phyloP scores from a whole-genome alignment of 805 yeast genomes.

The Saturnispora dispora region DNA sequence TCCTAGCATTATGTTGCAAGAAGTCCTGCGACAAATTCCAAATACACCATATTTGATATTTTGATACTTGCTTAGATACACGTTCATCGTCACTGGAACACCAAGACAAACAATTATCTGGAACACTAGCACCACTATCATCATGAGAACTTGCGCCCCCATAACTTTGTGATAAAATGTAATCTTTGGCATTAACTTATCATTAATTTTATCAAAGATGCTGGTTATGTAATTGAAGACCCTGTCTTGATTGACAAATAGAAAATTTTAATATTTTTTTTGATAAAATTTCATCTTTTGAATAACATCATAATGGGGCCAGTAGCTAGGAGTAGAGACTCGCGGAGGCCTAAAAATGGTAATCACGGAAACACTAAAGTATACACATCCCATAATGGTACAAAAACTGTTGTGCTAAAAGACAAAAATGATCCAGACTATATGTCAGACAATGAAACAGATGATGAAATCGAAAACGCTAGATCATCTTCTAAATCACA shows the following conservation, averaged over 20 bases:
- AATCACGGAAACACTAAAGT: neutral
- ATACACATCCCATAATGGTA: neutral
- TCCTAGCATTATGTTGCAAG: constrained; percentile 38
- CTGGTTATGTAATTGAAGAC: neutral
- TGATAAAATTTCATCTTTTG: neutral
- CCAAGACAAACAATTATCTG: constrained; percentile 53
- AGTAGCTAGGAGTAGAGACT: neutral
- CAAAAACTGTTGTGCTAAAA: constrained; percentile 20
- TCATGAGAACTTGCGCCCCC: neutral
- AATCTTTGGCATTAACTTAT: neutral
- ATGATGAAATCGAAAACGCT: constrained; percentile 14
- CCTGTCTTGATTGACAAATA: neutral
- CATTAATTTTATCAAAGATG: neutral
- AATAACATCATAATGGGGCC: constrained; percentile 1
- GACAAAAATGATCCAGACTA: constrained; percentile 19
- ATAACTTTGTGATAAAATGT: constrained; percentile 3
- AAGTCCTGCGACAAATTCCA: constrained; percentile 47
- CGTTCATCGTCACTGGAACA: constrained; percentile 44
- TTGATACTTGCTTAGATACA: constrained; percentile 42
- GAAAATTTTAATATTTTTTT: neutral
- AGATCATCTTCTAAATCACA: constrained; percentile 1
- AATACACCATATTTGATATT: constrained; percentile 57
- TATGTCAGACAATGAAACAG: constrained; percentile 16
- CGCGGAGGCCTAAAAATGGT: neutral
- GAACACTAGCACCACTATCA: constrained; percentile 33